These are phyloP conservation scores for Cucurbita maxima DNA, from an alignment of 306 rosid genomes.

Conservation along the genomic window DNA sequence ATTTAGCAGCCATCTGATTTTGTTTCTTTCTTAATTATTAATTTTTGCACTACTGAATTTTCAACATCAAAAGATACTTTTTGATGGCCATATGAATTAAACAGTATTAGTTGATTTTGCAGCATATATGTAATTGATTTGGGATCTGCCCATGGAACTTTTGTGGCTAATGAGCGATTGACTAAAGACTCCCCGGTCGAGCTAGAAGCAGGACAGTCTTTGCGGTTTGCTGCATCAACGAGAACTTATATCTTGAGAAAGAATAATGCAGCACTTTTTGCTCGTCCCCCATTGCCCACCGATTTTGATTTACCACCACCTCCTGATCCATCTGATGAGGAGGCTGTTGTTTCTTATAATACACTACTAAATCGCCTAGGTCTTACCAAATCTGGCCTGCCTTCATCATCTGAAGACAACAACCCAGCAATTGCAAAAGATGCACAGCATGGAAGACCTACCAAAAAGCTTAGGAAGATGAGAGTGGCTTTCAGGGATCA, in stretches of 20 bases:
- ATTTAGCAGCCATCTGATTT: neutral
- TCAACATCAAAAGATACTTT: neutral
- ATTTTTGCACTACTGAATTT: neutral
- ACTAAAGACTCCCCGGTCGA: conserved; percentile 85
- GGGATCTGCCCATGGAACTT: conserved; percentile 98
- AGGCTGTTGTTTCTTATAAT: conserved; percentile 77
- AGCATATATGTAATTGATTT: conserved; percentile 86
- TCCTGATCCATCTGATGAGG: conserved; percentile 87
- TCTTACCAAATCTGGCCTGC: conserved; percentile 35
- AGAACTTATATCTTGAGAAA: conserved; percentile 61
- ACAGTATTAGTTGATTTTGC: conserved; percentile 16
- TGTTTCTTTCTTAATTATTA: neutral
- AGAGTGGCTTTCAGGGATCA: conserved; percentile 90
- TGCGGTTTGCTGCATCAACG: conserved; percentile 95
- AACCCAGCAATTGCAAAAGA: conserved; percentile 19
- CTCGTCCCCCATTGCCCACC: conserved; percentile 45
- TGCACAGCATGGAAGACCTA: conserved; percentile 39
- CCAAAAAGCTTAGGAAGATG: conserved; percentile 57
- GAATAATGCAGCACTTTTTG: conserved; percentile 77
- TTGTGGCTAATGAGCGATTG: conserved; percentile 94
- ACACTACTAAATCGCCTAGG: conserved; percentile 76
- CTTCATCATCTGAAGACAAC: conserved; percentile 28
- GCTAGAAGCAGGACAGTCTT: conserved; percentile 88
- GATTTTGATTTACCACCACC: conserved; percentile 70
- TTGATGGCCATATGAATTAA: conserved; percentile 8